A percentile compares a stretch with the other conserved stretches of the same genome.
phyloP scores from a whole-genome alignment of 352 stramenopile genomes.

The Phytophthora pluvialis region DNA sequence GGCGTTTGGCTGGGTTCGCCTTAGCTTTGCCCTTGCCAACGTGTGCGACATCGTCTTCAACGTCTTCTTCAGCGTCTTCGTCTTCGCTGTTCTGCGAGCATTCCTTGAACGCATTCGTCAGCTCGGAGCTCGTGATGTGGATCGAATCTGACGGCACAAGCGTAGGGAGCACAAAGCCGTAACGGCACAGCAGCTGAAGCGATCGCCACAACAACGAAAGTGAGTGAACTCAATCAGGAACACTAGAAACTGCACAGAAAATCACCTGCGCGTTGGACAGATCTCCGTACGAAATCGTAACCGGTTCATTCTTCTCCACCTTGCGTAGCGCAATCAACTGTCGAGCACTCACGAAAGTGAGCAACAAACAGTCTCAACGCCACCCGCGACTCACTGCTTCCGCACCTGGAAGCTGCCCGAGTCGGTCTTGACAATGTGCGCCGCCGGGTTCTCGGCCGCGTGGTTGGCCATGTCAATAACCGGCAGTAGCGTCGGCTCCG shows the following conservation, averaged over 20 bases:
- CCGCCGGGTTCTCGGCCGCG: constrained; percentile 41
- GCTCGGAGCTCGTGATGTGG: constrained; percentile 51
- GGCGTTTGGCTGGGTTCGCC: constrained; percentile 48
- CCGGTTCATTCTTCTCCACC: constrained; percentile 48
- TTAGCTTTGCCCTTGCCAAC: constrained; percentile 33
- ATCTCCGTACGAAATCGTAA: constrained; percentile 78
- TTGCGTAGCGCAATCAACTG: constrained; percentile 58
- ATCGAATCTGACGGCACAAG: constrained; percentile 56
- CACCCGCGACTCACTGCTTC: not conserved
- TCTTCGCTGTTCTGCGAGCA: constrained; percentile 38
- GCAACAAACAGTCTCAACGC: not conserved
- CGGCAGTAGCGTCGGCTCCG: constrained; percentile 67
- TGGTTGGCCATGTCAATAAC: constrained; percentile 88
- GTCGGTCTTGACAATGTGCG: constrained; percentile 56
- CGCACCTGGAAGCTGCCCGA: constrained; percentile 55
- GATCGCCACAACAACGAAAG: not conserved
- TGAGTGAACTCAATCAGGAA: not conserved
- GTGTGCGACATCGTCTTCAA: constrained; percentile 14
- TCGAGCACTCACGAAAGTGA: constrained; percentile 9
- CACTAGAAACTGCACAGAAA: not conserved
- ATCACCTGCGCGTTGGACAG: constrained; percentile 76
- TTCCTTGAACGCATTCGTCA: constrained; percentile 44
- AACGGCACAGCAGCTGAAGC: constrained; percentile 63
- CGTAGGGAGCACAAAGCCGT: constrained; percentile 66
- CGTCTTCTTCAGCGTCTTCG: constrained; percentile 26